phyloP scores from a whole-genome alignment of 305 asterid genomes.

The Caryopteris hybrid region DNA sequence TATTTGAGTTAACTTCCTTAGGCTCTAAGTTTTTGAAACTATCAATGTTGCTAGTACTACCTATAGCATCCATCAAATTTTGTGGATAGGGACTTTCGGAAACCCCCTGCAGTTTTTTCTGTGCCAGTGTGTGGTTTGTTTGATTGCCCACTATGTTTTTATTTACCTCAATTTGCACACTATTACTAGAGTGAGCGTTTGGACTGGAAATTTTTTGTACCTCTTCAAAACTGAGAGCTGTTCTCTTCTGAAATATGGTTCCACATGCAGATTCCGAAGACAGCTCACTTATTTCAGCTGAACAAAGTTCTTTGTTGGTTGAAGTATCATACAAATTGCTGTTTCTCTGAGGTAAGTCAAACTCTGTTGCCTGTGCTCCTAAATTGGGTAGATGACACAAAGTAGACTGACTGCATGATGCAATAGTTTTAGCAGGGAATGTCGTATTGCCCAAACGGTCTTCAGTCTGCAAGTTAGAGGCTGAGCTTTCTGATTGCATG shows the following conservation, averaged over 20 bases:
- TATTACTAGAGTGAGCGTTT: conserved; percentile 31
- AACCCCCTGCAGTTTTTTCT: conserved; percentile 33
- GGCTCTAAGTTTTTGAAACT: conserved; percentile 36
- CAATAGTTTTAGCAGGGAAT: conserved; percentile 18
- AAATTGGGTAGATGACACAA: conserved; percentile 25
- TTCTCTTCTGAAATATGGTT: conserved; percentile 33
- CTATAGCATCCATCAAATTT: conserved; percentile 41
- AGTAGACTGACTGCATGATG: conserved; percentile 24
- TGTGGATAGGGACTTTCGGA: conserved; percentile 30
- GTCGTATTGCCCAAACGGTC: conserved; percentile 21
- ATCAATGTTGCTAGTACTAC: conserved; percentile 40
- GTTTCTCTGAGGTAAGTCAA: conserved; percentile 23
- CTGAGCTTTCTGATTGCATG: conserved; percentile 28
- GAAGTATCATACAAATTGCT: conserved; percentile 21
- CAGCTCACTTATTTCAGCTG: conserved; percentile 52
- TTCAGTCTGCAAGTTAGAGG: conserved; percentile 34
- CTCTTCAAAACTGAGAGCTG: conserved; percentile 24
- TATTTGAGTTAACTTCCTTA: conserved; percentile 43
- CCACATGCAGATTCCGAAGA: conserved; percentile 68
- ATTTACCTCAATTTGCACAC: conserved; percentile 29
- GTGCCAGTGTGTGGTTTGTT: conserved; percentile 23
- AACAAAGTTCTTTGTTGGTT: conserved; percentile 33
- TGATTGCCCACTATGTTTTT: conserved; percentile 25
- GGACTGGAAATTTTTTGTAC: conserved; percentile 30
- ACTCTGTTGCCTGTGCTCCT: conserved; percentile 30